Percentiles rank a stretch among this genome's conserved stretches.
Conservation (phyloP, 441 rosid genomes). For the Monsonia emarginata region DNA sequence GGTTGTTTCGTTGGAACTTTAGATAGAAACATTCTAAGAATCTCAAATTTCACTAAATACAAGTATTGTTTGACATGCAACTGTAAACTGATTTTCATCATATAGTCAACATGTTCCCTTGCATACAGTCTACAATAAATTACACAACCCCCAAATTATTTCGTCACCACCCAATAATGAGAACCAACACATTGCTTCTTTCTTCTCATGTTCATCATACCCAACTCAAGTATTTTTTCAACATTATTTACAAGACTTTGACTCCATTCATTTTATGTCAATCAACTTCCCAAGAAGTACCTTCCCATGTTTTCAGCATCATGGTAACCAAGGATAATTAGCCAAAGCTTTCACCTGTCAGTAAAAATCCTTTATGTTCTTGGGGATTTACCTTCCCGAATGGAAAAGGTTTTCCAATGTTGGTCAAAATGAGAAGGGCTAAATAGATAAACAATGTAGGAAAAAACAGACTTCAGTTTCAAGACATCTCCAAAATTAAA, state of each 20-base stretch:
- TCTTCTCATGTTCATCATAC: not conserved
- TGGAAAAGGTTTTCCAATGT: not conserved
- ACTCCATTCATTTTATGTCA: not conserved
- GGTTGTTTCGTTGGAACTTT: not conserved
- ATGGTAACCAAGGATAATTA: too few relatives aligned
- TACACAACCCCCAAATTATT: too few relatives aligned
- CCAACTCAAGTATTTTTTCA: not conserved
- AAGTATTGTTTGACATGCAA: not conserved
- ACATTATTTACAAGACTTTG: not conserved
- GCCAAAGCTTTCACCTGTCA: not conserved
- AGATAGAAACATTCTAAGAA: too few relatives aligned
- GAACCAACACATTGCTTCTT: not conserved
- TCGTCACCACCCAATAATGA: not conserved
- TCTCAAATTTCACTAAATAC: not conserved
- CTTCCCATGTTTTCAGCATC: not conserved
- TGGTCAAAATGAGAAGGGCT: not conserved
- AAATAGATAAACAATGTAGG: not conserved
- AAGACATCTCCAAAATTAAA: too few relatives aligned
- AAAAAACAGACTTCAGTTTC: not conserved
- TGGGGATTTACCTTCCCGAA: not conserved
- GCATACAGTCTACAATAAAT: too few relatives aligned
- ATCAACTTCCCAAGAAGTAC: not conserved
- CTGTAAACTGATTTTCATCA: too few relatives aligned
- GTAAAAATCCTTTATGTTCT: not conserved
- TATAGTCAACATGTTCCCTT: too few relatives aligned